Base-by-base conservation (phyloP, 306 rosid genomes). In the Biancaea sappan region DNA sequence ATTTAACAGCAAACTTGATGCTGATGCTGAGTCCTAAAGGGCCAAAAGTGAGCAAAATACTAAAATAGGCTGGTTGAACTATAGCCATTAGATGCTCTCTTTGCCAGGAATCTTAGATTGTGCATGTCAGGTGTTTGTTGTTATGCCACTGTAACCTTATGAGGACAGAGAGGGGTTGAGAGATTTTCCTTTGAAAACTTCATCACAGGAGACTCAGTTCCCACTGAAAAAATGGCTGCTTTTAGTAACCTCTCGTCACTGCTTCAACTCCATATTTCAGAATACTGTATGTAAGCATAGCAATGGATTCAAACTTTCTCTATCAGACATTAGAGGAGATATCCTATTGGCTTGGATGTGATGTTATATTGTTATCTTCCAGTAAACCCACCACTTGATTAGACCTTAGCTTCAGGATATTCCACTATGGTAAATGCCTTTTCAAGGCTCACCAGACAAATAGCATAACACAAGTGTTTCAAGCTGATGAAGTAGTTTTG, bases 231-330 rank as follows among this genome's bases (percentile, higher is more conserved):
- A 69, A 41, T 18, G 19, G 41, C 43, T 19, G 22, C 50, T 8
- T 50, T 66, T 32, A 37, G 6, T 50, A 43, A 34, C 65, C 54
- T 54, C 34, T 57, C 35, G 50, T 77, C 13, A 48, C 37, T 50
- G 38, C 65, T 72, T 35, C 47, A 32, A 35, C 67, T 34, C 35
- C 25, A 18, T 60, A 18, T 35, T 61, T 48, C 48, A 60, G 32
- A 46, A 31, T 26, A 65, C 14, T 53, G 59, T 34, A n/a, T n/a
- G n/a, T n/a, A 68, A 13, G 38, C 41, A 9, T 53, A 56, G 48
- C 65, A 76, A 66, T 54, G 68, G 50, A 46, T 0, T 46, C 21
- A 46, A 14, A 13, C 16, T 15, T 46, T 46, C 52, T 16, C 6
- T 4, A 16, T 15, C 52, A 46, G 21, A 46, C 16, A 15, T 46